These are phyloP conservation scores for Flammula alnicola DNA, from an alignment of 1,284 basidiomycete species.

Conservation along the genomic window DNA sequence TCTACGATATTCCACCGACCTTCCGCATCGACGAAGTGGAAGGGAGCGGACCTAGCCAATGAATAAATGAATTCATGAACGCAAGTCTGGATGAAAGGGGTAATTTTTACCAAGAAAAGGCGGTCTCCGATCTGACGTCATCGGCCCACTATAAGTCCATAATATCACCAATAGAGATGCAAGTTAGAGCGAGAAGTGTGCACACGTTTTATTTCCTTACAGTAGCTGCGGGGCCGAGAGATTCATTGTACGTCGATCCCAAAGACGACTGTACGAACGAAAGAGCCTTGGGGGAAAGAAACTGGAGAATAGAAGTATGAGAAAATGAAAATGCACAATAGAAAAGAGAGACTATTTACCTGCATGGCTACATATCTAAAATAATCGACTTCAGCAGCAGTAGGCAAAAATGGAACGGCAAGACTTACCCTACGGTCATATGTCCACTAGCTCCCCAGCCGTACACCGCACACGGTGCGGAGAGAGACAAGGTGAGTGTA, in stretches of 20 bases:
- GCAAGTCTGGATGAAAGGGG: neutral
- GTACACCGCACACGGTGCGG: slow-evolving; percentile 25
- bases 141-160: slow-evolving; percentile 47
- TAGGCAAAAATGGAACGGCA: neutral
- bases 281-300: slow-evolving; percentile 48
- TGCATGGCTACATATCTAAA: slow-evolving; percentile 43
- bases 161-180: neutral
- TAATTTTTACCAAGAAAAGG: slow-evolving; percentile 42
- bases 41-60: slow-evolving; percentile 40
- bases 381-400: neutral
- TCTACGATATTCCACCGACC: slow-evolving; percentile 35
- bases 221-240: slow-evolving; percentile 50
- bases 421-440: slow-evolving; percentile 42
- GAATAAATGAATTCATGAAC: neutral
- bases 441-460: slow-evolving; percentile 51
- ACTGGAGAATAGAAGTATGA: slow-evolving; percentile 33
- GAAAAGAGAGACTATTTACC: slow-evolving; percentile 20
- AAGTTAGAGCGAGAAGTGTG: neutral
- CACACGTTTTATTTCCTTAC: slow-evolving; percentile 29
- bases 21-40: slow-evolving; percentile 56
- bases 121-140: slow-evolving; percentile 40
- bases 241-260: slow-evolving; percentile 44
- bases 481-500: slow-evolving; percentile 20
- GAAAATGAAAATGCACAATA: too few species aligned
- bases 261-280: slow-evolving; percentile 49